These are phyloP conservation scores for Wallemia ichthyophaga DNA, from an alignment of 1,284 basidiomycete genomes.

Conservation along the genomic window DNA sequence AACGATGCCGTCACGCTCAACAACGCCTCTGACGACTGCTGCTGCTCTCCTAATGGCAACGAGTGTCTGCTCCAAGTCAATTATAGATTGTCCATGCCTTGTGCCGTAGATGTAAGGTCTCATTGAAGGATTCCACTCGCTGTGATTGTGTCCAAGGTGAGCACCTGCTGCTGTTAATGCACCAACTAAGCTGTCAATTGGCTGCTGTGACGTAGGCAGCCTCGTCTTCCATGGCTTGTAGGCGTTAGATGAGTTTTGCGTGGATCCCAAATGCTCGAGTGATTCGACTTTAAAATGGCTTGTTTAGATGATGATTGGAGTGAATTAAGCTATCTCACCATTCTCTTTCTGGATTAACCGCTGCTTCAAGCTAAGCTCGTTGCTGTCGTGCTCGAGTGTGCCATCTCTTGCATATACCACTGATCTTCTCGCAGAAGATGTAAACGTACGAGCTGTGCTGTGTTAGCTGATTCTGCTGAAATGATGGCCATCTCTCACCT, in stretches of 20 bases:
- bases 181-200: slow-evolving; percentile 43
- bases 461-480: not conserved
- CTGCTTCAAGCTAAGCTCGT: not conserved
- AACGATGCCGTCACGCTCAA: slow-evolving; percentile 50
- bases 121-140: slow-evolving; percentile 58
- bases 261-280: not conserved
- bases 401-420: not conserved
- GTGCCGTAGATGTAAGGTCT: slow-evolving; percentile 81
- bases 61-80: slow-evolving; percentile 81
- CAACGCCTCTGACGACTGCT: slow-evolving; percentile 51
- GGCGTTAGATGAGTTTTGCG: not conserved
- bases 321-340: not conserved
- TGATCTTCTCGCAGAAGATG: not conserved
- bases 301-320: not conserved
- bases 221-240: not conserved
- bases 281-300: too few species aligned
- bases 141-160: slow-evolving; percentile 64
- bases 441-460: not conserved
- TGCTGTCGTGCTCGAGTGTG: not conserved
- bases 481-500: not conserved
- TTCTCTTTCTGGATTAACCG: not conserved
- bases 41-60: slow-evolving; percentile 72
- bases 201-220: slow-evolving; percentile 6
- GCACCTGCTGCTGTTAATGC: slow-evolving; percentile 75
- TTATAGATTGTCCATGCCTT: slow-evolving; percentile 66